Evolutionary conservation across 2,329 filamentous ascomycete species (phyloP).

Genomic region (Erysiphe neolycopersici): DNA sequence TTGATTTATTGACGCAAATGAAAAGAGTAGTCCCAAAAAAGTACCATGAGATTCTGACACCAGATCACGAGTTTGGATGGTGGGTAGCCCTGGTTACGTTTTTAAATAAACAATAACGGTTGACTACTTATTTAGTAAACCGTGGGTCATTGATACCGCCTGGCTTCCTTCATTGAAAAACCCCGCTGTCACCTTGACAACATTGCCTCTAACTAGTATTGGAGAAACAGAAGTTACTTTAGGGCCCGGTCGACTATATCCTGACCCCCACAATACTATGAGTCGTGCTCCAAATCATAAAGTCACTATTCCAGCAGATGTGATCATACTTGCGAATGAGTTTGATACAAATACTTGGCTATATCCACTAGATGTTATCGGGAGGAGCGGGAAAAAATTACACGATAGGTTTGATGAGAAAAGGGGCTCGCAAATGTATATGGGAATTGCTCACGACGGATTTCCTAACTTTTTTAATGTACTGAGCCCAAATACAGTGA

Average conservation of each 20-base stretch:
- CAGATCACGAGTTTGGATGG: constrained; percentile 26
- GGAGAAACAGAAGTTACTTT: constrained; percentile 22
- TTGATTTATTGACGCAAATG: no score
- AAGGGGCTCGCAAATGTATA: constrained; percentile 30
- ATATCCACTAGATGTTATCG: constrained; percentile 24
- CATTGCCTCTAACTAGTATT: constrained; percentile 21
- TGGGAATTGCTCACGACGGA: constrained; percentile 8
- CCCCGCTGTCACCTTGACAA: constrained; percentile 24
- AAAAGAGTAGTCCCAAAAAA: constrained; percentile 16
- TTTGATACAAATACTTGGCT: constrained; percentile 28
- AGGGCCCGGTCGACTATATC: constrained; percentile 22
- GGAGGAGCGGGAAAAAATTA: constrained; percentile 20
- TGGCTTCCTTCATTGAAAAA: constrained; percentile 24
- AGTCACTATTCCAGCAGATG: constrained; percentile 23
- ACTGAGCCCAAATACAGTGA: constrained; percentile 10
- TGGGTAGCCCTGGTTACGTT: not conserved
- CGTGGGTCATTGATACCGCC: constrained; percentile 22
- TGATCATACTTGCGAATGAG: constrained; percentile 30
- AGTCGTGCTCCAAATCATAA: constrained; percentile 10
- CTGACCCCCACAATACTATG: constrained; percentile 8
- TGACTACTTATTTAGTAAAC: constrained; percentile 16
- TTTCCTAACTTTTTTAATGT: constrained; percentile 13
- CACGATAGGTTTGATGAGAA: constrained; percentile 25
- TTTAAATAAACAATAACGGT: not conserved
- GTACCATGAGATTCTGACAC: constrained; percentile 29